Evolutionary conservation across 169 alveolate species (phyloP), one percentile per base, ranked within the genome.

Genomic region (Perkinsus olseni): DNA sequence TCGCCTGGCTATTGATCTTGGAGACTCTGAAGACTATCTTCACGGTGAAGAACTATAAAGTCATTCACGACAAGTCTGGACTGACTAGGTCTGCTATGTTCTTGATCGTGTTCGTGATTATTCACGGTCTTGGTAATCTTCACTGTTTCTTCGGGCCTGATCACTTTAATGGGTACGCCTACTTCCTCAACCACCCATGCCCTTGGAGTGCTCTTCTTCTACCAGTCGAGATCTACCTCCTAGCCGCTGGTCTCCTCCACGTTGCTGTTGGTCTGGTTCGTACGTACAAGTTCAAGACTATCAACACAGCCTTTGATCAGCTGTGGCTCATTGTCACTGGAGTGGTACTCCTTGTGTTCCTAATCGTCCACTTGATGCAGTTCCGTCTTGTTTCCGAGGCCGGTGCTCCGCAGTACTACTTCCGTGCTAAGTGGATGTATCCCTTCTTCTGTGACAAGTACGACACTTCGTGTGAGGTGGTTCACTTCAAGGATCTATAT

Each of bases 121-220:
- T 94, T 93, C 95, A 94, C 51, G 95, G 94, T 17, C 93, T 94
- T 20, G 95, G 95, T 38, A 94, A 94, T 92, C 74, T 94, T 74
- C 95, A 94, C 93, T 92, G 91, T 37, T 94, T 94, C 93, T 94
- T 94, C 38, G 95, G 95, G 38, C 95, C 95, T 24, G 95, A 94
- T 39, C 94, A 94, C 93, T 94, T 94, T 92, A 94, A 94, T 62
- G 95, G 95, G 74, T 94, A 94, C 74, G 91, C 74, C 40, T 91
- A 91, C 38, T 91, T 91, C 74, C 74, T 28, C 51, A 38, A 38
- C 38, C 39, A n/a, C 74, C 92, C 37, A 0, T 38, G 92, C 11
- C 38, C 38, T 11, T 38, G 74, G 92, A 91, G 51, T 38, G 37
- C 38, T 6, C 74, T 91, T 10, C 37, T 91, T 10, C 38, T 91